These are phyloP conservation scores for Penicillium waksmanii DNA, from an alignment of 495 filamentous ascomycete genomes.

Conservation along the genomic window DNA sequence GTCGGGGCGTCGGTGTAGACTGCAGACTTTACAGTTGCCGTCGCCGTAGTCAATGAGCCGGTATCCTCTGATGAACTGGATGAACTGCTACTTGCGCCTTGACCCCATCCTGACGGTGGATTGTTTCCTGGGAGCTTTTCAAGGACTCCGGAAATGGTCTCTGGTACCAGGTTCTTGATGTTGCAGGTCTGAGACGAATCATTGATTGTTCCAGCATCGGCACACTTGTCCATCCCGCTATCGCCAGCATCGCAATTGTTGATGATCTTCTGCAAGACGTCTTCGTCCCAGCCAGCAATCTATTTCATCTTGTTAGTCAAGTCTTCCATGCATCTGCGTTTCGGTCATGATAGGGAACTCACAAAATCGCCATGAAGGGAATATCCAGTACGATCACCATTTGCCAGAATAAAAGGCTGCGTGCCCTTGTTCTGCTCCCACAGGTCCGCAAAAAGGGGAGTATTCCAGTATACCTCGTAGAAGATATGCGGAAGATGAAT, in stretches of 20 bases:
- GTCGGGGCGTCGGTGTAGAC: background rate
- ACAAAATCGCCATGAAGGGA: constrained; percentile 33
- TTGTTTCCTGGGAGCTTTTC: constrained; percentile 50
- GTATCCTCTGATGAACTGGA: constrained; percentile 14
- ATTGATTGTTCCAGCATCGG: constrained; percentile 32
- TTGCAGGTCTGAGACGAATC: constrained; percentile 47
- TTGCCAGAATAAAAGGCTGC: constrained; percentile 49
- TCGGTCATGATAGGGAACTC: background rate
- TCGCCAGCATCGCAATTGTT: constrained; percentile 58
- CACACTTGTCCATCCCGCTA: constrained; percentile 58
- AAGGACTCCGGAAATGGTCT: constrained; percentile 43
- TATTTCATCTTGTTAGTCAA: background rate
- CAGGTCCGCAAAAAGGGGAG: constrained; percentile 51
- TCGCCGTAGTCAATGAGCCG: background rate
- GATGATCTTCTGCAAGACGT: constrained; percentile 61
- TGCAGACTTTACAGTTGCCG: background rate
- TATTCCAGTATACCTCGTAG: constrained; percentile 71
- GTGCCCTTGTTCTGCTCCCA: constrained; percentile 45
- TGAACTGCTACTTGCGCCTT: constrained; percentile 14
- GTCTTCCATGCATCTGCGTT: background rate
- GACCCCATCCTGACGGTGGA: constrained; percentile 28
- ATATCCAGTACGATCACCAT: constrained; percentile 34
- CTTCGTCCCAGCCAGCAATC: constrained; percentile 70
- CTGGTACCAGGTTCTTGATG: constrained; percentile 43
- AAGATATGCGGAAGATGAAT: constrained; percentile 64